phyloP scores from a whole-genome alignment of 495 filamentous ascomycete genomes.

The Coniosporium apollinis region DNA sequence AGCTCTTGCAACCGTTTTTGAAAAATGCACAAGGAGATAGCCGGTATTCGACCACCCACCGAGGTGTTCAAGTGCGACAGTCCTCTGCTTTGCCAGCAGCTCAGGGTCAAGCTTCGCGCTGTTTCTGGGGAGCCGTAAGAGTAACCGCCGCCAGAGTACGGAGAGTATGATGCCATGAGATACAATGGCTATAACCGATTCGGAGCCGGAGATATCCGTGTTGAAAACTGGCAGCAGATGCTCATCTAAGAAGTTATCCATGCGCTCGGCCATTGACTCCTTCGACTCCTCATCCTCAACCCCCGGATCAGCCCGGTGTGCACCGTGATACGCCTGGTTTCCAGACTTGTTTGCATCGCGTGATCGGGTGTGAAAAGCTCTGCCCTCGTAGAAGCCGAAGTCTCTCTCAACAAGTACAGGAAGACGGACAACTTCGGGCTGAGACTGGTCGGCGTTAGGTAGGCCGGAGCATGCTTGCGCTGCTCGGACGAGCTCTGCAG shows the following conservation, averaged over 20 bases:
- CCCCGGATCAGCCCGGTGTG: constrained; percentile 19
- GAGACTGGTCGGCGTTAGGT: neutral
- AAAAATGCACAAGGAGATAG: no score
- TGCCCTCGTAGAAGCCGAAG: constrained; percentile 54
- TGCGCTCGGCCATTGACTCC: constrained; percentile 45
- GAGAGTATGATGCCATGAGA: constrained; percentile 69
- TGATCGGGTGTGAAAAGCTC: constrained; percentile 23
- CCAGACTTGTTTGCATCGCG: constrained; percentile 7
- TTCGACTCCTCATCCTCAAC: constrained; percentile 39
- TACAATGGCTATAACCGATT: constrained; percentile 43
- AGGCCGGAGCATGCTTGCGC: constrained; percentile 23
- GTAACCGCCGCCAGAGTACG: constrained; percentile 44
- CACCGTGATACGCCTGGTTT: constrained; percentile 9
- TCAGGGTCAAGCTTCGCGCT: constrained; percentile 21
- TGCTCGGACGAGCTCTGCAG: constrained; percentile 45
- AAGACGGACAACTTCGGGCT: constrained; percentile 28
- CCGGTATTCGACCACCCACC: constrained; percentile 54
- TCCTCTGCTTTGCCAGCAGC: constrained; percentile 9
- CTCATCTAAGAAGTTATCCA: constrained; percentile 42
- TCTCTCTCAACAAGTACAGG: constrained; percentile 51
- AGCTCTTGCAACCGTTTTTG: no score
- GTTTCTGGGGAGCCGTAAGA: constrained; percentile 33
- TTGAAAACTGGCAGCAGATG: constrained; percentile 42
- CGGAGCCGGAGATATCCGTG: constrained; percentile 8
- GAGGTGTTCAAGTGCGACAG: constrained; percentile 22